Evolutionary conservation across 176 grass and related monocot genomes (phyloP), one percentile per base, ranked within the genome.

Genomic region (Bolboschoenus planiculmis): DNA sequence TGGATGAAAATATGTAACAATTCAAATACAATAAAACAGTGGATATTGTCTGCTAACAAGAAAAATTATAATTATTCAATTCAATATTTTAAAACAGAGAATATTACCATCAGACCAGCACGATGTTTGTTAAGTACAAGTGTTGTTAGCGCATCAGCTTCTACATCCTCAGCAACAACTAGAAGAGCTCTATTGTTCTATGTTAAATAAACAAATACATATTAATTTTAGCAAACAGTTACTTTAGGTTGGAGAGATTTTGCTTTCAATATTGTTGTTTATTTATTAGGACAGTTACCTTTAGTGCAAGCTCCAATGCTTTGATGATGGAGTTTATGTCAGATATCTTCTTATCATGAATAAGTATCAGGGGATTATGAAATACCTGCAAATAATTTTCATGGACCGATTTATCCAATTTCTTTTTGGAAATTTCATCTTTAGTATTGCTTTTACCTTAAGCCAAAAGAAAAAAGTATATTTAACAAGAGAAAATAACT

Each of bases 271-370:
- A 44, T 24, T 62, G 43, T 63, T 50, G 2, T 33, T 26, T 83
- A 78, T 30, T 82, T 40, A 55, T 75, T 75, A 31, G 5, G 10
- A 83, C 37, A 75, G 8, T 85, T 89, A 97, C 95, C 85, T 91
- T 85, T 67, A 97, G 71, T 44, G 92, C 90, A 91, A 97, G 78
- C 85, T 94, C 90, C 71, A 97, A 33, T 81, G 48, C 78, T 85
- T 47, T 85, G 82, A 94, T 85, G 76, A 97, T 86, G 56, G 92
- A 94, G 84, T 93, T 91, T 87, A 93, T 93, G 81, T 65, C 89
- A 65, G 92, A 91, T 64, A 97, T 97, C 84, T 98, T 98, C 84
- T 98, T 93, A 83, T 95, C 95, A 80, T 95, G 90, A 79, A 98
- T 98, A 88, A 98, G 92, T 83, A 97, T 94, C 48, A 94, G 67